Evolutionary conservation across 2,329 filamentous ascomycete species (phyloP), one percentile per base, ranked within the genome.

Genomic region (Fonsecaea pedrosoi): DNA sequence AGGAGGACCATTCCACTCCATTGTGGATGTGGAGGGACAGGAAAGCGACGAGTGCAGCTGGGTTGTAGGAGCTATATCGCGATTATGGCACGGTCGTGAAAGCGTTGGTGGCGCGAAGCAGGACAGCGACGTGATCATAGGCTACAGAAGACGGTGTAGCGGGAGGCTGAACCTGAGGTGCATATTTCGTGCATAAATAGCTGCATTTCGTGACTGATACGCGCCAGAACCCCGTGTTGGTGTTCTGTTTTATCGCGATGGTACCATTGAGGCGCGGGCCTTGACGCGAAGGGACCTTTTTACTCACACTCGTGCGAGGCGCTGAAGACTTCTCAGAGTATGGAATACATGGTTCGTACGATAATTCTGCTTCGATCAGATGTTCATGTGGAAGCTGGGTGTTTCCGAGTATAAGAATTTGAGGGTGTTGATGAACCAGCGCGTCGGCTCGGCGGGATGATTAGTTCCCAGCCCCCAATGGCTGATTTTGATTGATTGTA

Each of bases 1-100:
- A 68, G 61, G 64, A 30, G 50, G 57, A 62, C 53, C 55, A 66
- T 53, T 7, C 32, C 57, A 54, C 48, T 53, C 21, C 21, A 5
- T 50, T 50, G 45, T 25, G 45, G 56, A 62, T 40, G 40, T 18
- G 60, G 48, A 59, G 55, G 55, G 55, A 62, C 60, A 62, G 62
- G 59, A 68, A 64, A 37, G 9, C 45, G 18, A 13, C 5, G 60
- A 56, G 58, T 62, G 62, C 63, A 67, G 61, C 69, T 65, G 25
- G 54, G 53, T 69, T 65, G 64, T 58, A 57, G 64, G 63, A 66
- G 66, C 69, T 71, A 70, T 71, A 70, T 72, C 71, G 59, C 71
- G 71, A 71, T 38, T 62, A 50, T 69, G 21, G 65, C 71, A 65
- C 71, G 71, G 65, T 68, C 68, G 68, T 69, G 65, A 57, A 62